These are phyloP conservation scores for Podaxis sp. DNA, from an alignment of 768 basidiomycete species.

Conservation along the genomic window DNA sequence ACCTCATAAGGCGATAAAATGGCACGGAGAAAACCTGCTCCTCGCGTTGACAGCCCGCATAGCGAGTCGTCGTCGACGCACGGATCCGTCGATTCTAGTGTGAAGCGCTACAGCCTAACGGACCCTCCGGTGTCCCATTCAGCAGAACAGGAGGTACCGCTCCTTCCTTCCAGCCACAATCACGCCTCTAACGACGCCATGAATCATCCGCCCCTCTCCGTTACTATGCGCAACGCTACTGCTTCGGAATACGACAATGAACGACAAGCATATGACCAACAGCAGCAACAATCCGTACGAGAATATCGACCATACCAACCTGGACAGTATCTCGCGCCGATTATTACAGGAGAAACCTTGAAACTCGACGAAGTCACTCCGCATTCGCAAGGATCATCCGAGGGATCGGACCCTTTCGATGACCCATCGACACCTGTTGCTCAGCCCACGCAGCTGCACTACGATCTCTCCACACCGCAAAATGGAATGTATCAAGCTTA, in stretches of 20 bases:
- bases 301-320: slow-evolving; percentile 54
- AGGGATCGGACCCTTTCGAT: slow-evolving; percentile 28
- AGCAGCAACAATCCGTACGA: slow-evolving; percentile 17
- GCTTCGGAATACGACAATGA: slow-evolving; percentile 14
- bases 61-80: slow-evolving; percentile 20
- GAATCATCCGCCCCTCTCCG: slow-evolving; percentile 25
- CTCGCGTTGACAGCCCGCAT: slow-evolving; percentile 21
- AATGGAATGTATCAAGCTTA: slow-evolving; percentile 34
- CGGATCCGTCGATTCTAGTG: slow-evolving; percentile 25
- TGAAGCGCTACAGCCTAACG: slow-evolving; percentile 33
- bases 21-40: slow-evolving; percentile 35
- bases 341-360: slow-evolving; percentile 65
- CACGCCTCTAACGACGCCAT: slow-evolving; percentile 21
- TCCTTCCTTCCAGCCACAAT: slow-evolving; percentile 13
- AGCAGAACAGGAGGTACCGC: slow-evolving; percentile 8
- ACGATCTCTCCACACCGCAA: slow-evolving; percentile 17
- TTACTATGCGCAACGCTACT: slow-evolving; percentile 17
- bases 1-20: slow-evolving; percentile 21
- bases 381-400: slow-evolving; percentile 8
- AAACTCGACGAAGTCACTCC: slow-evolving; percentile 39
- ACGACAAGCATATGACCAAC: slow-evolving; percentile 18
- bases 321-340: slow-evolving; percentile 60
- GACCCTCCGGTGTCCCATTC: slow-evolving; percentile 24
- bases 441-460: slow-evolving; percentile 6
- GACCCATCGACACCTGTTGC: slow-evolving; percentile 25